Evolutionary conservation across 176 grass and related monocot species (phyloP).

Genomic region (Lolium rigidum): DNA sequence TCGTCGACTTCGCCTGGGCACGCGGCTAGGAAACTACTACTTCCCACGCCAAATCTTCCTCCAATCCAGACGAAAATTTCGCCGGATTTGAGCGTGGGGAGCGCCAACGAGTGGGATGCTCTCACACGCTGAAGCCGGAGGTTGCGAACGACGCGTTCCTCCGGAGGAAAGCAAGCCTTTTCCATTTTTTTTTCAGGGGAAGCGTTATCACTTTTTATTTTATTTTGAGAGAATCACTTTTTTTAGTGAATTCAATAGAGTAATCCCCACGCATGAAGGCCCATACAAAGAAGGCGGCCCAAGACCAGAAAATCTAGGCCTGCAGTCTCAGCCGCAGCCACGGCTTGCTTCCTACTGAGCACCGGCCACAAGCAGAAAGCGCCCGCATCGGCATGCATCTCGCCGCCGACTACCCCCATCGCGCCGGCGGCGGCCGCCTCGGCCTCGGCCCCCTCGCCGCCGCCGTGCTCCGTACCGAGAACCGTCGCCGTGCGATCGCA

Average conservation of each 20-base stretch:
- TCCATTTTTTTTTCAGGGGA: no score
- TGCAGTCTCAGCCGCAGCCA: background rate
- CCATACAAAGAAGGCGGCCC: constrained; percentile 18
- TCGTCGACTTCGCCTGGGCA: no score
- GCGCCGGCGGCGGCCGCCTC: constrained; percentile 31
- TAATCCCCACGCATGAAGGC: background rate
- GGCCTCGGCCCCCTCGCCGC: constrained; percentile 38
- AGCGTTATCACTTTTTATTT: no score
- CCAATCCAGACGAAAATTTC: no score
- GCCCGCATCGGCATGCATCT: constrained; percentile 48
- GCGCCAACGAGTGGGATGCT: no score
- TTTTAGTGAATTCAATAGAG: background rate
- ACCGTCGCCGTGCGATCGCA: constrained; percentile 50
- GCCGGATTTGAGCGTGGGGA: no score
- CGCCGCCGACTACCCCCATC: constrained; percentile 47
- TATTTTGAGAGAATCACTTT: no score
- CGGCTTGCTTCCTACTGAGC: background rate
- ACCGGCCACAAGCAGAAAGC: background rate
- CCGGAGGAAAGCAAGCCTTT: no score
- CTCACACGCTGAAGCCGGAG: no score
- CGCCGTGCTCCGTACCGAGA: constrained; percentile 35
- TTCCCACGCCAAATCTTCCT: no score
- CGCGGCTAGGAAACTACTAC: no score
- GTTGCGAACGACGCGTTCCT: no score
- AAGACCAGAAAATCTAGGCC: constrained; percentile 18